A percentile compares a stretch with the other conserved stretches of the same genome.
Evolutionary conservation across 2,329 filamentous ascomycete species (phyloP).

Genomic region (Daldinia sp.): DNA sequence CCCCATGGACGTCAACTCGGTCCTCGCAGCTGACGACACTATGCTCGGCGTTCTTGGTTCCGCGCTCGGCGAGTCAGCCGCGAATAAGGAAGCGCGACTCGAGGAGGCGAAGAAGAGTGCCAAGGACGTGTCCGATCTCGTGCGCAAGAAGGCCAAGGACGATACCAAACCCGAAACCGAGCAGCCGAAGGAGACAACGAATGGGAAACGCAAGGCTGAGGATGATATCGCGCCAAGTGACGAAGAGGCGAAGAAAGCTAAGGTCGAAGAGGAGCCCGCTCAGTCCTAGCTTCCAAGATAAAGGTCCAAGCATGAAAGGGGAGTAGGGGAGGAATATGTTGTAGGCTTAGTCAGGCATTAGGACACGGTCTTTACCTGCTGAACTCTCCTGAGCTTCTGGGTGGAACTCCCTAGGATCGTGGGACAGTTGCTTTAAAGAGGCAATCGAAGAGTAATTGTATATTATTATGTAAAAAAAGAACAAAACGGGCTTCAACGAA

Average conservation of each 20-base stretch:
- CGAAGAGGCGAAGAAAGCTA: constrained; percentile 55
- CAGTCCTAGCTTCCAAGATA: constrained; percentile 13
- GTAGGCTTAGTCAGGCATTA: too few relatives aligned
- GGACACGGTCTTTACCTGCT: neutral
- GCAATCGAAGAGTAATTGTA: constrained; percentile 6
- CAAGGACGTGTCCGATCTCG: constrained; percentile 78
- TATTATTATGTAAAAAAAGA: constrained; percentile 26
- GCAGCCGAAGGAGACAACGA: constrained; percentile 50
- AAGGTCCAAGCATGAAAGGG: neutral
- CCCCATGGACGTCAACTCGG: constrained; percentile 68
- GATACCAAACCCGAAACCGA: constrained; percentile 49
- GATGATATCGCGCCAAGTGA: constrained; percentile 50
- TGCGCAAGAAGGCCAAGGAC: constrained; percentile 72
- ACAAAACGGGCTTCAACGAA: constrained; percentile 7
- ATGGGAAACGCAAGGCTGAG: constrained; percentile 60
- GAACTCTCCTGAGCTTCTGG: neutral
- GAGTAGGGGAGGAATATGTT: neutral
- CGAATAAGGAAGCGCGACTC: constrained; percentile 71
- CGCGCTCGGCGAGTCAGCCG: constrained; percentile 71
- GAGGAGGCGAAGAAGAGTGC: constrained; percentile 80
- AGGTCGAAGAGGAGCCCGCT: constrained; percentile 48
- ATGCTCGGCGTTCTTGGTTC: constrained; percentile 73
- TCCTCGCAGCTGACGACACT: constrained; percentile 63
- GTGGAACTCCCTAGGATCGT: neutral
- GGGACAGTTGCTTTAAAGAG: neutral